Percentiles rank a stretch among this genome's conserved stretches.
Conservation (phyloP, 176 grass and related monocot species). For the Carex pumila region DNA sequence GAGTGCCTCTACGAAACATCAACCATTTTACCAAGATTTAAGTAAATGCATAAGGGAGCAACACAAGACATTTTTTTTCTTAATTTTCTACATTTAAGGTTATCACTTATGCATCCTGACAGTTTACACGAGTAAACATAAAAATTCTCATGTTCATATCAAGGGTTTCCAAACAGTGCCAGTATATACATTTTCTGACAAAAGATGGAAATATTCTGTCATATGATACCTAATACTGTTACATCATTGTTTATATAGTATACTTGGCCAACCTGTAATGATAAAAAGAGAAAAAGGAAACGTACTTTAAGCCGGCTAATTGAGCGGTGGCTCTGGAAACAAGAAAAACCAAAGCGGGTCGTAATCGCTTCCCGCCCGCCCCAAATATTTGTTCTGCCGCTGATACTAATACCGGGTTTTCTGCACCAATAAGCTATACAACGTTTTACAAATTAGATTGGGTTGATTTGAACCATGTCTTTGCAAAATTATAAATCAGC, state of each 20-base stretch:
- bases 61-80: not conserved
- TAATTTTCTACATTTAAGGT: not conserved
- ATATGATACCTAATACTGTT: not conserved
- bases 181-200: not conserved
- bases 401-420: conserved; percentile 90
- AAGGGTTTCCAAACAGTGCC: not conserved
- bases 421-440: conserved; percentile 67
- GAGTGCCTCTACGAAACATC: not conserved
- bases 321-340: conserved; percentile 87
- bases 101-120: not conserved
- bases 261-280: not conserved
- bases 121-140: not conserved
- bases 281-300: conserved; percentile 20
- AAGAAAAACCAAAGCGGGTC: conserved; percentile 94
- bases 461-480: not conserved
- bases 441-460: not conserved
- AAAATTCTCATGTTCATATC: not conserved
- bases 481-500: conserved; percentile 6
- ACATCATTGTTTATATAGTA: not conserved
- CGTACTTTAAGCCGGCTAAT: conserved; percentile 64
- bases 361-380: conserved; percentile 88
- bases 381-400: conserved; percentile 92
- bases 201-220: not conserved
- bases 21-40: not conserved
- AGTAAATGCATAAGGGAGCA: not conserved